These are phyloP conservation scores for Nasturtium officinale DNA, from an alignment of 345 rosid genomes.

Conservation along the genomic window DNA sequence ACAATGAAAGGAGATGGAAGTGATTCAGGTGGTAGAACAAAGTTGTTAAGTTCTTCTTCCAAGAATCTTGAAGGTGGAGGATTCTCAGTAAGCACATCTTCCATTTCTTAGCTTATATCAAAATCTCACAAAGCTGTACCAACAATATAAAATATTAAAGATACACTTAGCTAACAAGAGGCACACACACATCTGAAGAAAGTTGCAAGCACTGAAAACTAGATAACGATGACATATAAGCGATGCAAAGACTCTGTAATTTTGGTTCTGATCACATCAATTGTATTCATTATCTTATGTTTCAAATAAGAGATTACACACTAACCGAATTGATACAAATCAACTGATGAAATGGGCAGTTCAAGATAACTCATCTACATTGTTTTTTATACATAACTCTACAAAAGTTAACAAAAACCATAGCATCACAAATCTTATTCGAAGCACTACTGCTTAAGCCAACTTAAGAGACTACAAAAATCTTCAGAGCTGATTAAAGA, in stretches of 20 bases:
- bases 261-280: neutral
- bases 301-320: neutral
- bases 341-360: neutral
- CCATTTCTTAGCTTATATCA: slow-evolving; percentile 53
- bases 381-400: neutral
- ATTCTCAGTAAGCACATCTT: slow-evolving; percentile 82
- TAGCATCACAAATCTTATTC: slow-evolving; percentile 1
- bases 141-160: neutral
- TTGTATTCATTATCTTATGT: neutral
- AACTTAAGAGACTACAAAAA: slow-evolving; percentile 2
- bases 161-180: slow-evolving; percentile 1
- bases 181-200: neutral
- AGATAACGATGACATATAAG: neutral
- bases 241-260: neutral
- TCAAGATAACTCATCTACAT: neutral
- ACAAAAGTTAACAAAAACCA: slow-evolving; percentile 1
- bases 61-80: slow-evolving; percentile 96
- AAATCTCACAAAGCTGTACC: slow-evolving; percentile 21
- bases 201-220: neutral
- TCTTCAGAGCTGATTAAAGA: neutral
- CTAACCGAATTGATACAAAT: too few species aligned
- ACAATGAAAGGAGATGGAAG: slow-evolving; percentile 75
- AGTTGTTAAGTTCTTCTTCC: slow-evolving; percentile 93
- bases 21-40: slow-evolving; percentile 51
- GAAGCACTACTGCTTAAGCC: neutral